These are phyloP conservation scores for Cudoniella acicularis DNA, from an alignment of 495 filamentous ascomycete species.

Conservation along the genomic window DNA sequence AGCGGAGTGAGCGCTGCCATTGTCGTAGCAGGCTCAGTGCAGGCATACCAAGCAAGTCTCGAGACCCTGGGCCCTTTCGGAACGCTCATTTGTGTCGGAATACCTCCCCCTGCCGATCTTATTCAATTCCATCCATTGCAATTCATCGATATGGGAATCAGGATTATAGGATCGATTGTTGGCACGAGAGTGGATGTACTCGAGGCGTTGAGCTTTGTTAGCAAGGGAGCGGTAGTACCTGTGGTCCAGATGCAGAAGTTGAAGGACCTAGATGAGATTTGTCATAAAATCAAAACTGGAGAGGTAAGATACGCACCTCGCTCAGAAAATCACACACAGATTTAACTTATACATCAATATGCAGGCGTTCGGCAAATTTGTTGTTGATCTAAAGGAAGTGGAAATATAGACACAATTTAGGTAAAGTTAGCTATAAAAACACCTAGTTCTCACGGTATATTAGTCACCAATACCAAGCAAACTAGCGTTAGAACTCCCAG, in stretches of 20 bases:
- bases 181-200: slow-evolving; percentile 19
- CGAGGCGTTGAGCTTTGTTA: slow-evolving; percentile 22
- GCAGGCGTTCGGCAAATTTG: background rate
- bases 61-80: slow-evolving; percentile 59
- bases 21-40: slow-evolving; percentile 57
- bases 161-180: slow-evolving; percentile 17
- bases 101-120: slow-evolving; percentile 36
- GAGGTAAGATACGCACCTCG: background rate
- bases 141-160: slow-evolving; percentile 17
- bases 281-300: background rate
- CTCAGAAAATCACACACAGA: background rate
- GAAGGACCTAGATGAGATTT: slow-evolving; percentile 4
- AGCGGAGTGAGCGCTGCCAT: slow-evolving; percentile 57
- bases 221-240: slow-evolving; percentile 11
- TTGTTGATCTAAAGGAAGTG: background rate
- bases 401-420: background rate
- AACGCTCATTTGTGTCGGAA: slow-evolving; percentile 59
- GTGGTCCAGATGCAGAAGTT: slow-evolving; percentile 12
- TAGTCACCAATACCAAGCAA: background rate
- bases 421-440: background rate
- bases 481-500: background rate
- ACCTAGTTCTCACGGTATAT: background rate
- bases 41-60: slow-evolving; percentile 58
- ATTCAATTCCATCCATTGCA: slow-evolving; percentile 6
- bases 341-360: background rate